A percentile compares a stretch with the other conserved stretches of the same genome.
These are phyloP conservation scores for Ajuga reptans DNA, from an alignment of 305 asterid species.

Conservation along the genomic window DNA sequence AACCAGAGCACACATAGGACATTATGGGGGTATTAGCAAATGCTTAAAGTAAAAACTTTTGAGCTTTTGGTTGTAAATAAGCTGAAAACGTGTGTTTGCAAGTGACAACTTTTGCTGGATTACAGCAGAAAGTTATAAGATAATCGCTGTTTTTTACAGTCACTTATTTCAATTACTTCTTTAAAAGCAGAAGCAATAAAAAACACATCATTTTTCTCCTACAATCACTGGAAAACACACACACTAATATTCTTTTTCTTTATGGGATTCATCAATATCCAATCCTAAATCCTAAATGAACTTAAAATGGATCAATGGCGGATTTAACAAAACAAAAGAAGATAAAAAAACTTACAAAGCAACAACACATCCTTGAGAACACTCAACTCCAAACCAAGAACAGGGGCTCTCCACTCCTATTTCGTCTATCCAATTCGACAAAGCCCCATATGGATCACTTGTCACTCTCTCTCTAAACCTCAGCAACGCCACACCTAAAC, in stretches of 20 bases:
- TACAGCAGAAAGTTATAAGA: too few relatives aligned
- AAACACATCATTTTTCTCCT: too few relatives aligned
- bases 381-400: slow-evolving; percentile 68
- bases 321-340: not conserved
- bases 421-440: slow-evolving; percentile 53
- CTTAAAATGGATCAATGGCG: not conserved
- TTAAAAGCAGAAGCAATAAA: too few relatives aligned
- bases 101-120: too few relatives aligned
- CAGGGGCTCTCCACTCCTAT: slow-evolving; percentile 51
- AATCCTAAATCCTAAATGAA: too few relatives aligned
- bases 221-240: not conserved
- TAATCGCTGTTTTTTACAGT: too few relatives aligned
- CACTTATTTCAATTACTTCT: too few relatives aligned
- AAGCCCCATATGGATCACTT: slow-evolving; percentile 51
- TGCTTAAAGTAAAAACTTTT: too few relatives aligned
- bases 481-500: slow-evolving; percentile 55
- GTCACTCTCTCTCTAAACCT: slow-evolving; percentile 43
- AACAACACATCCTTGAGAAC: slow-evolving; percentile 51
- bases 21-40: too few relatives aligned
- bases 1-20: too few relatives aligned
- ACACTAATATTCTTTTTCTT: not conserved
- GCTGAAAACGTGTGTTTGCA: too few relatives aligned
- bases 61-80: too few relatives aligned
- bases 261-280: not conserved
- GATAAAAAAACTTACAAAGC: slow-evolving; percentile 42